A percentile compares a stretch with the other conserved stretches of the same genome.
Conservation (phyloP, 257 asterid species). For the Fraxinus americana region DNA sequence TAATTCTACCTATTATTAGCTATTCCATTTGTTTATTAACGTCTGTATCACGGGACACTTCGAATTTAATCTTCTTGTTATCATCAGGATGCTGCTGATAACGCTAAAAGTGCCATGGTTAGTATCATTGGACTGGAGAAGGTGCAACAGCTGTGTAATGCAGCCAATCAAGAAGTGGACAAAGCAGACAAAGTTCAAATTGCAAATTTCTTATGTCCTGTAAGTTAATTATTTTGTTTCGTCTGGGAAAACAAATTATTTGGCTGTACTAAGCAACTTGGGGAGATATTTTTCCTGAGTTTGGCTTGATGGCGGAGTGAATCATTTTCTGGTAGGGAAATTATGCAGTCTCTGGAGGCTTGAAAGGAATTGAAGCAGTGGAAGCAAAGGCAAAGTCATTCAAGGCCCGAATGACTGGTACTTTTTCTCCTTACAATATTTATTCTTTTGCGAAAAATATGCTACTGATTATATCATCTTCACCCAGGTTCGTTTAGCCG, state of each 20-base stretch:
- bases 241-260: neutral
- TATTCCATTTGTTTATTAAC: neutral
- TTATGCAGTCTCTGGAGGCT: constrained; percentile 97
- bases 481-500: constrained; percentile 83
- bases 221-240: constrained; percentile 36
- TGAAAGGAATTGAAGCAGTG: constrained; percentile 96
- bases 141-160: constrained; percentile 93
- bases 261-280: neutral
- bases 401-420: constrained; percentile 97
- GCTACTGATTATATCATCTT: constrained; percentile 12
- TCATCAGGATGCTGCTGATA: constrained; percentile 92
- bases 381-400: constrained; percentile 95
- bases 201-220: constrained; percentile 95
- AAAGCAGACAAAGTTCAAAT: constrained; percentile 88
- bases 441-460: constrained; percentile 4
- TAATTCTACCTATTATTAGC: neutral
- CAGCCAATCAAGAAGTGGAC: constrained; percentile 96
- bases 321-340: constrained; percentile 63
- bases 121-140: constrained; percentile 92
- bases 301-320: constrained; percentile 5
- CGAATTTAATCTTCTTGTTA: constrained; percentile 11
- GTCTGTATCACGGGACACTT: constrained; percentile 10
- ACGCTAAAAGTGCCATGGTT: constrained; percentile 94
- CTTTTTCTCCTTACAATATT: neutral
- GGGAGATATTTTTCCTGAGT: constrained; percentile 16